A percentile compares a stretch with the other conserved stretches of the same genome.
Conservation (phyloP, 148 eudicot genomes). For the Cornus controversa region DNA sequence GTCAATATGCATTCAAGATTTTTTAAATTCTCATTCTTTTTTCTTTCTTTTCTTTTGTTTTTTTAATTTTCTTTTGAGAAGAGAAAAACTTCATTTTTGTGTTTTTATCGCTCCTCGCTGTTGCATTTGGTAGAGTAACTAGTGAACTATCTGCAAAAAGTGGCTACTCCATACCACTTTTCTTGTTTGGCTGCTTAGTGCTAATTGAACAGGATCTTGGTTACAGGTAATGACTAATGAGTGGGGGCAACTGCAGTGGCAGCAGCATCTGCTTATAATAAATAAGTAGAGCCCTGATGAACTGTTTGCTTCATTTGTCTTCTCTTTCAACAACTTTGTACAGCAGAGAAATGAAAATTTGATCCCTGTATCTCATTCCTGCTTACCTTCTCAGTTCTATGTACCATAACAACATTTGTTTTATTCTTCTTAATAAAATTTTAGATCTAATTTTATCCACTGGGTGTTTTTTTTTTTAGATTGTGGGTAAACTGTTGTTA, state of each 20-base stretch:
- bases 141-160: neutral
- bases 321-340: neutral
- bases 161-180: too few species aligned
- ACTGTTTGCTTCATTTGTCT: neutral
- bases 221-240: neutral
- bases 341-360: neutral
- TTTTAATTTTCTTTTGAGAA: neutral
- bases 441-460: too few species aligned
- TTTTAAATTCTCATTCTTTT: neutral
- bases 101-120: neutral
- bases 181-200: neutral
- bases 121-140: neutral
- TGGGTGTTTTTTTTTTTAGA: too few species aligned
- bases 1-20: too few species aligned
- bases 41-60: too few species aligned
- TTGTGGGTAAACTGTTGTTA: too few species aligned
- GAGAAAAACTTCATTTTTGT: neutral
- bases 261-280: slow-evolving; percentile 3
- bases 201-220: neutral
- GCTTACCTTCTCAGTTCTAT: neutral
- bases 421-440: neutral
- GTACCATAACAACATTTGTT: neutral
- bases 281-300: neutral
- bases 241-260: too few species aligned
- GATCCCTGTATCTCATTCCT: neutral